Evolutionary conservation across 768 basidiomycete genomes (phyloP).

Genomic region (Naganishia friedmannii): DNA sequence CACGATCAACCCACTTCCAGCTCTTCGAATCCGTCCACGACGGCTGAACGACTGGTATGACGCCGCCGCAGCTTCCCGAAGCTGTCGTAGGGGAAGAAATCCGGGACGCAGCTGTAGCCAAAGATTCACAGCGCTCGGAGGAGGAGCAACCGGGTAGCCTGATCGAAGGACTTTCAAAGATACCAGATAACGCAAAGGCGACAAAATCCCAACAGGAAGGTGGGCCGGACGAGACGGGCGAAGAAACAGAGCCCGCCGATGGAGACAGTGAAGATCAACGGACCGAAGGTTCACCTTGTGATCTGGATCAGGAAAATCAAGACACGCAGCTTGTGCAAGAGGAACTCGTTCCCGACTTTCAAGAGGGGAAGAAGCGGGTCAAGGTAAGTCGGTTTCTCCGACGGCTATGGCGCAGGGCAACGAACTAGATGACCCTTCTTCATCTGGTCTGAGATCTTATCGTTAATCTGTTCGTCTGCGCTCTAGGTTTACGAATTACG

Average conservation of each 20-base stretch:
- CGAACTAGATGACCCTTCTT: neutral
- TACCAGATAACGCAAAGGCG: neutral
- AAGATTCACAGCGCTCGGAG: neutral
- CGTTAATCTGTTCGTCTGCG: neutral
- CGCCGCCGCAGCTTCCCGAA: neutral
- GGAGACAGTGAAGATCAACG: neutral
- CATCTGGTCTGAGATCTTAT: neutral
- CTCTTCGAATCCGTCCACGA: neutral
- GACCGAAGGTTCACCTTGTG: neutral
- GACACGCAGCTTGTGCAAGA: constrained; percentile 16
- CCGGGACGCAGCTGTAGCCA: neutral
- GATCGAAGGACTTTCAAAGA: neutral
- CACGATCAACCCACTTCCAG: neutral
- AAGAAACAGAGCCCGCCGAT: neutral
- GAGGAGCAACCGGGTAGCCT: neutral
- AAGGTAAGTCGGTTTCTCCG: neutral
- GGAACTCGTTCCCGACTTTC: constrained; percentile 5
- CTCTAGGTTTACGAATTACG: constrained; percentile 87
- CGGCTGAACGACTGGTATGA: neutral
- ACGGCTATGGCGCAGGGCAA: neutral
- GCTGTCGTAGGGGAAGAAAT: neutral
- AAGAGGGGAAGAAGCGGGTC: constrained; percentile 22
- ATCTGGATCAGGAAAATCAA: constrained; percentile 11
- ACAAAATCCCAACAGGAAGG: neutral
- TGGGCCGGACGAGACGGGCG: neutral